Evolutionary conservation across 2,329 filamentous ascomycete species (phyloP), one percentile per base, ranked within the genome.

Genomic region (Huntiella moniliformis): DNA sequence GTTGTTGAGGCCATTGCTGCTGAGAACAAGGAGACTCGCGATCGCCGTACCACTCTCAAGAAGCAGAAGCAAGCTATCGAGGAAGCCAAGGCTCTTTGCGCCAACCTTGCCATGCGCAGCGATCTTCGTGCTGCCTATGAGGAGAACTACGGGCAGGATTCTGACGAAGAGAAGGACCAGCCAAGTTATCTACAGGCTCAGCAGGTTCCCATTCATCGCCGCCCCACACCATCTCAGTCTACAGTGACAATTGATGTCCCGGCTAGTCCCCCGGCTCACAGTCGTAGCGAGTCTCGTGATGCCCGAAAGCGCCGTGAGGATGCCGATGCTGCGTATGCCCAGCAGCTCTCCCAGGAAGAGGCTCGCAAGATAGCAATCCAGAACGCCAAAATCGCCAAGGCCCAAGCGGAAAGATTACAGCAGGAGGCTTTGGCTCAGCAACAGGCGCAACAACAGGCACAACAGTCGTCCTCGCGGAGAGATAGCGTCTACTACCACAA

Each of bases 11-110:
- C 62, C 31, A 71, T 71, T 42, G 67, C 67, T 0, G 66, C 67
- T 1, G 67, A 71, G 57, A 69, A 70, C 54, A 68, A 67, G 59
- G 66, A 68, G 56, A 70, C 67, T 0, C 59, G 67, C 4, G 67
- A 71, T 28, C 58, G 66, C n/a, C 62, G 67, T 44, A 57, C 64
- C 51, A 58, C 63, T 1, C 60, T 71, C 45, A 67, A 67, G 57
- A 53, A 56, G 13, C 67, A 69, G 54, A 68, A 67, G 59, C 59
- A 61, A 51, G 66, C 67, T 1, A 70, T 70, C 43, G 66, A 69
- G 37, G 67, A 70, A 50, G 67, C 67, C 22, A 63, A 63, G 44
- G 63, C 62, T 42, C 63, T 69, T 16, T 70, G 67, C 50, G 66
- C 67, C 37, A 62, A 60, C 47, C 57, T 71, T 12, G 67, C 68